Conservation (phyloP, 805 yeast species). For the Lipomyces yamadae region DNA sequence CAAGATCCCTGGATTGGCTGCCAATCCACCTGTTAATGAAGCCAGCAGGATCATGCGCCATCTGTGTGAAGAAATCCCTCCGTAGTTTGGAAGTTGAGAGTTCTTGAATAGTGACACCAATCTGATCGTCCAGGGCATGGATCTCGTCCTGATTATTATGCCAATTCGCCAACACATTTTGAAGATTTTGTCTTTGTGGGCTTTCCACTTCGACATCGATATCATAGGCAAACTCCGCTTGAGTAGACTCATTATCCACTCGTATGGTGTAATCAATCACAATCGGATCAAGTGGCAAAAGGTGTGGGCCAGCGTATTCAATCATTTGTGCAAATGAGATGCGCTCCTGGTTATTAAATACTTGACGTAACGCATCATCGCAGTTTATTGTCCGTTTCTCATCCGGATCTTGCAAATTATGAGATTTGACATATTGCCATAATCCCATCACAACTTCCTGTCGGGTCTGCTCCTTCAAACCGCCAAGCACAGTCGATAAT, state of each 20-base stretch:
- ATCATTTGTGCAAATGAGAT: constrained; percentile 74
- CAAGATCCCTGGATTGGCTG: constrained; percentile 81
- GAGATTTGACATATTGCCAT: constrained; percentile 77
- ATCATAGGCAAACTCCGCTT: constrained; percentile 63
- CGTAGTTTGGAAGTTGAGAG: constrained; percentile 62
- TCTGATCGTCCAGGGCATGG: constrained; percentile 52
- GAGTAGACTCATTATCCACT: constrained; percentile 70
- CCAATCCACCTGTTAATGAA: constrained; percentile 75
- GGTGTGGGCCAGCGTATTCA: constrained; percentile 68
- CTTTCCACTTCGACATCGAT: constrained; percentile 62
- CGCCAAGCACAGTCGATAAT: constrained; percentile 72
- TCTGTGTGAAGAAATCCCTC: constrained; percentile 74
- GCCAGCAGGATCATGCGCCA: constrained; percentile 76
- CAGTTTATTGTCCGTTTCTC: constrained; percentile 60
- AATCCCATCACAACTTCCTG: constrained; percentile 80
- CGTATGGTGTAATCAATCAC: constrained; percentile 73
- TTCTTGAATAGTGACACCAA: constrained; percentile 55
- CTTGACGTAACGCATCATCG: constrained; percentile 52
- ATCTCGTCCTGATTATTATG: constrained; percentile 50
- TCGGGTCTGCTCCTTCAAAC: constrained; percentile 72
- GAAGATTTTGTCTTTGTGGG: constrained; percentile 44
- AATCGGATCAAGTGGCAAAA: constrained; percentile 80
- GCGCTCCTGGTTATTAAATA: constrained; percentile 55
- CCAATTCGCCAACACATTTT: constrained; percentile 50
- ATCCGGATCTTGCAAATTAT: constrained; percentile 62